Percentiles rank a stretch among this genome's conserved stretches.
These are phyloP conservation scores for Kalmusia sp. DNA, from an alignment of 2,329 filamentous ascomycete genomes.

Conservation along the genomic window DNA sequence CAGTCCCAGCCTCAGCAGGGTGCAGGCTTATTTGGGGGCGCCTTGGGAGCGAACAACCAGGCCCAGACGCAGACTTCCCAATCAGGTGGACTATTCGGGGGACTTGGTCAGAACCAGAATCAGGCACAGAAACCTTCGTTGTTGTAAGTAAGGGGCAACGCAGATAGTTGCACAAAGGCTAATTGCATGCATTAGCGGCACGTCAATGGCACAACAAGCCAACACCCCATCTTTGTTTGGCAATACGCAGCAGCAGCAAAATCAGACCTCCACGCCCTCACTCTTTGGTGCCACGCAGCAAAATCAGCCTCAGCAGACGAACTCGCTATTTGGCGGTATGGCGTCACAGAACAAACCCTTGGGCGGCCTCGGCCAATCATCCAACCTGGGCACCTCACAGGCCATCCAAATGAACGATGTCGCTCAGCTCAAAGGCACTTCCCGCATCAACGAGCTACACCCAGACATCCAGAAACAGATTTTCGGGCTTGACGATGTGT, in stretches of 20 bases:
- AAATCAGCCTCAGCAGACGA: constrained; percentile 30
- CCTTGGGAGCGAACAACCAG: constrained; percentile 36
- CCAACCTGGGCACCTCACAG: constrained; percentile 38
- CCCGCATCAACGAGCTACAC: constrained; percentile 88
- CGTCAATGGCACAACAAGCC: constrained; percentile 38
- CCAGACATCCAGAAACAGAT: constrained; percentile 82
- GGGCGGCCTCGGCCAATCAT: constrained; percentile 30
- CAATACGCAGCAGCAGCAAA: constrained; percentile 36
- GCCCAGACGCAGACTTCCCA: constrained; percentile 32
- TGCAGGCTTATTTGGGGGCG: constrained; percentile 43
- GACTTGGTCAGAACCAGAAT: constrained; percentile 23
- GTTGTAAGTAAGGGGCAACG: constrained; percentile 40
- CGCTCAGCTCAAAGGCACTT: constrained; percentile 81
- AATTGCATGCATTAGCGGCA: constrained; percentile 40
- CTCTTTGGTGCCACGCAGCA: constrained; percentile 26
- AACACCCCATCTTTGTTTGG: constrained; percentile 39
- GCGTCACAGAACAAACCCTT: constrained; percentile 35
- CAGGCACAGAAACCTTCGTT: constrained; percentile 42
- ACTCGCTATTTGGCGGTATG: constrained; percentile 42
- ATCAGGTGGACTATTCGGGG: constrained; percentile 43
- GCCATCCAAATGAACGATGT: constrained; percentile 36
- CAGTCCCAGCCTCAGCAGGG: constrained; percentile 35
- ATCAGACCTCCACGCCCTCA: constrained; percentile 39
- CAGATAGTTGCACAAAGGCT: constrained; percentile 26
- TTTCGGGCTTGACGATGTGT: constrained; percentile 77